phyloP scores from a whole-genome alignment of 164 flowering plant genomes.

The Magnolia kwangsiensis region DNA sequence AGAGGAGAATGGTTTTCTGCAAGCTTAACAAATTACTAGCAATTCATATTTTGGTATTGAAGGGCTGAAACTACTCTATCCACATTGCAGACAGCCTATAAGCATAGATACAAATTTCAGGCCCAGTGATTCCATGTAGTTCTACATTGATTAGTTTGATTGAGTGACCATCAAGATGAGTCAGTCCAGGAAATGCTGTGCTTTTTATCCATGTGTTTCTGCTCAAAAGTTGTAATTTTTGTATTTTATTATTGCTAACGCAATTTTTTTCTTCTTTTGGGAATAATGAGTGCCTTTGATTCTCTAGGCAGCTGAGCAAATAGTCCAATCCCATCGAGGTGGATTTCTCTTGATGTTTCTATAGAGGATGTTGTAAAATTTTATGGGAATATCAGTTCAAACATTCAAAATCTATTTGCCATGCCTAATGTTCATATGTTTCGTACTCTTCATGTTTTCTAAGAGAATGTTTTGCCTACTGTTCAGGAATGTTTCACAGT shows the following conservation, averaged over 20 bases:
- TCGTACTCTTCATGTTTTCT: too few relatives aligned
- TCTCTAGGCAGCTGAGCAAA: too few relatives aligned
- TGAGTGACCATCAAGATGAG: not conserved
- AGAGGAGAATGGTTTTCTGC: slow-evolving; percentile 66
- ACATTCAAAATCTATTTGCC: too few relatives aligned
- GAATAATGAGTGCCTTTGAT: too few relatives aligned
- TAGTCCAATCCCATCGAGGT: not conserved
- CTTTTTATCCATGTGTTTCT: too few relatives aligned
- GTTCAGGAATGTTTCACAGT: too few relatives aligned
- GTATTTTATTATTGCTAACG: too few relatives aligned
- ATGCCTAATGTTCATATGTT: too few relatives aligned
- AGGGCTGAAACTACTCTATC: not conserved
- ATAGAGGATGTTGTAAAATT: not conserved
- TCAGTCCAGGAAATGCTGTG: too few relatives aligned
- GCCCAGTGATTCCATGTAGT: not conserved
- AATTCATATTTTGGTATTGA: not conserved
- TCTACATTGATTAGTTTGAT: not conserved
- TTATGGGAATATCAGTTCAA: too few relatives aligned
- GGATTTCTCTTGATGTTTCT: not conserved
- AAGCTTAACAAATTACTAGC: slow-evolving; percentile 24
- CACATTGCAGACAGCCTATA: not conserved
- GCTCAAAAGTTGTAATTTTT: not conserved
- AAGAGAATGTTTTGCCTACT: too few relatives aligned
- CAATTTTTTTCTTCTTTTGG: too few relatives aligned
- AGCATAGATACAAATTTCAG: not conserved